These are phyloP conservation scores for Colletotrichum caudatum DNA, from an alignment of 2,329 filamentous ascomycete genomes.

Conservation along the genomic window DNA sequence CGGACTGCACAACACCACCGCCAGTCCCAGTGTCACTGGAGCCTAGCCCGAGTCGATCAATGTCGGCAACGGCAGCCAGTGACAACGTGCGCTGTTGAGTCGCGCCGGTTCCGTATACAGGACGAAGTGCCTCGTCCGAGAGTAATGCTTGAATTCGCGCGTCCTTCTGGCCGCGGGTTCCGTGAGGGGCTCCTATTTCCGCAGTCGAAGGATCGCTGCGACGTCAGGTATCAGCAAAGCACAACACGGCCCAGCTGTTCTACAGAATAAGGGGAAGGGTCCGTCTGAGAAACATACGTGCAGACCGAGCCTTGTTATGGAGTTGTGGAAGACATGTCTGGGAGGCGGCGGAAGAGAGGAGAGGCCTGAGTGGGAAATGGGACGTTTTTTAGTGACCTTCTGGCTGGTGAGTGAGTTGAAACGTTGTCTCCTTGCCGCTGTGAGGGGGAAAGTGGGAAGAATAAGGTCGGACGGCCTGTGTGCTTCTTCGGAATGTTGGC, in stretches of 20 bases:
- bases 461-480: not conserved
- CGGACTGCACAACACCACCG: not conserved
- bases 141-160: not conserved
- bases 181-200: not conserved
- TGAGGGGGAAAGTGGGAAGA: not conserved
- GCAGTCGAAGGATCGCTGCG: not conserved
- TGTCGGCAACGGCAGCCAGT: not conserved
- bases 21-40: not conserved
- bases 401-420: not conserved
- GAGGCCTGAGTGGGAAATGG: not conserved
- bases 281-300: not conserved
- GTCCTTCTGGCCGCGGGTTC: not conserved
- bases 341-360: not conserved
- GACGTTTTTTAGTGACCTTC: not conserved
- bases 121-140: not conserved
- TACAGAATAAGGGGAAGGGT: too few relatives aligned
- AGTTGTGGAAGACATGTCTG: not conserved
- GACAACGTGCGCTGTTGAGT: not conserved
- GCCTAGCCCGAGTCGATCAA: not conserved
- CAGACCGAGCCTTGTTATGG: not conserved
- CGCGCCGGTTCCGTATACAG: not conserved
- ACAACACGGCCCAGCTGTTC: not conserved
- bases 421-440: too few relatives aligned
- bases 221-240: not conserved
- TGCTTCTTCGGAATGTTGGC: not conserved